Conservation (phyloP, 805 yeast genomes). For the Wickerhamomyces strasburgensis region DNA sequence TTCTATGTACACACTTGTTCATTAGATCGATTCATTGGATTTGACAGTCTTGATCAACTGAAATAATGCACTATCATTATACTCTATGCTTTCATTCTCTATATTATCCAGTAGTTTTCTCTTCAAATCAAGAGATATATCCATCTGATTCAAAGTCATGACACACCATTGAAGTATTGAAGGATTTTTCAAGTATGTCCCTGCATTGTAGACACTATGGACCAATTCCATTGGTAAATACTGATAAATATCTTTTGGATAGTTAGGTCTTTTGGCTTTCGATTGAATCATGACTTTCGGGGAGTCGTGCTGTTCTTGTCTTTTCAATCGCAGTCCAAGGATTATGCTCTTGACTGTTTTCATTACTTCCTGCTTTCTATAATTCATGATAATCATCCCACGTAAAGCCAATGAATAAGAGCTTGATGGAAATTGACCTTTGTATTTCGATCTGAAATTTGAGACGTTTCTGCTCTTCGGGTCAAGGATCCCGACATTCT, state of each 20-base stretch:
- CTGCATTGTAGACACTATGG: conserved; percentile 6
- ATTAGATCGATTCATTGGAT: neutral
- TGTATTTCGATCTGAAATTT: conserved; percentile 4
- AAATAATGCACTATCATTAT: neutral
- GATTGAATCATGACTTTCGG: conserved; percentile 4
- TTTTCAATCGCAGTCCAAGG: conserved; percentile 2
- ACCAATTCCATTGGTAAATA: conserved; percentile 12
- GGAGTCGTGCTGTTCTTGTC: neutral
- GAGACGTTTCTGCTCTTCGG: conserved; percentile 4
- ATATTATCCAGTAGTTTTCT: neutral
- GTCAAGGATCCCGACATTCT: conserved; percentile 6
- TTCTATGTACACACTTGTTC: neutral
- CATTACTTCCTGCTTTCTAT: conserved; percentile 4
- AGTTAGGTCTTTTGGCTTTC: neutral
- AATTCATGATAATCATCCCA: conserved; percentile 6
- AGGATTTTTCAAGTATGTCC: conserved; percentile 6
- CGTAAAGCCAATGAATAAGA: conserved; percentile 4
- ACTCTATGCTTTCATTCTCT: neutral
- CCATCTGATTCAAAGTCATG: neutral
- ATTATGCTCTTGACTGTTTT: conserved; percentile 6
- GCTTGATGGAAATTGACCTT: neutral
- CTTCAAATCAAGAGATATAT: neutral
- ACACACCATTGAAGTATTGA: conserved; percentile 14
- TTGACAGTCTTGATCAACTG: neutral
- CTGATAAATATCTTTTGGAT: conserved; percentile 1